phyloP scores from a whole-genome alignment of 345 rosid genomes.

The Citrus inodora region DNA sequence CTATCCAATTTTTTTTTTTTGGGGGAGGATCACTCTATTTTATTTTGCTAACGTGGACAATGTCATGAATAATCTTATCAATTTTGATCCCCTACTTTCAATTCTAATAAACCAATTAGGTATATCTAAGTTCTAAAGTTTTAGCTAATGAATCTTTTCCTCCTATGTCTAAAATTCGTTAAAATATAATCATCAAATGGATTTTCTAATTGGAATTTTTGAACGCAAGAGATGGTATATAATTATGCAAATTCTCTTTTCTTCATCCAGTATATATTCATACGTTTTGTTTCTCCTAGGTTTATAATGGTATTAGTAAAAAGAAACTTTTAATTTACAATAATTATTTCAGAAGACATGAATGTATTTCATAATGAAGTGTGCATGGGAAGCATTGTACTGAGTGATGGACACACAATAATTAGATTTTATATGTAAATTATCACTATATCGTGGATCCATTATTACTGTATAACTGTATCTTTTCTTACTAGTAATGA shows the following conservation, averaged over 20 bases:
- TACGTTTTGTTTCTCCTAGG: slow-evolving; percentile 3
- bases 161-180: not conserved
- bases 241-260: not conserved
- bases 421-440: slow-evolving; percentile 7
- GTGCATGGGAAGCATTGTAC: slow-evolving; percentile 32
- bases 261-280: not conserved
- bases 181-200: not conserved
- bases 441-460: slow-evolving; percentile 15
- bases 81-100: not conserved
- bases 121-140: not conserved
- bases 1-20: not conserved
- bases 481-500: not conserved
- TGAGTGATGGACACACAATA: slow-evolving; percentile 21
- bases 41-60: no score
- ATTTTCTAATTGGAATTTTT: not conserved
- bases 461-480: slow-evolving; percentile 8
- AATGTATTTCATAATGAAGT: slow-evolving; percentile 29
- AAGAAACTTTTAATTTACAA: not conserved
- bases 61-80: not conserved
- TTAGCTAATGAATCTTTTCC: not conserved
- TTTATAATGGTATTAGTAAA: slow-evolving; percentile 8
- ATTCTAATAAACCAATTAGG: not conserved
- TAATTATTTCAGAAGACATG: slow-evolving; percentile 18
- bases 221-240: not conserved
- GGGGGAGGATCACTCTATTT: not conserved